Evolutionary conservation across 305 asterid genomes (phyloP), one percentile per base, ranked within the genome.

Genomic region (Solanum aculeatissimum): DNA sequence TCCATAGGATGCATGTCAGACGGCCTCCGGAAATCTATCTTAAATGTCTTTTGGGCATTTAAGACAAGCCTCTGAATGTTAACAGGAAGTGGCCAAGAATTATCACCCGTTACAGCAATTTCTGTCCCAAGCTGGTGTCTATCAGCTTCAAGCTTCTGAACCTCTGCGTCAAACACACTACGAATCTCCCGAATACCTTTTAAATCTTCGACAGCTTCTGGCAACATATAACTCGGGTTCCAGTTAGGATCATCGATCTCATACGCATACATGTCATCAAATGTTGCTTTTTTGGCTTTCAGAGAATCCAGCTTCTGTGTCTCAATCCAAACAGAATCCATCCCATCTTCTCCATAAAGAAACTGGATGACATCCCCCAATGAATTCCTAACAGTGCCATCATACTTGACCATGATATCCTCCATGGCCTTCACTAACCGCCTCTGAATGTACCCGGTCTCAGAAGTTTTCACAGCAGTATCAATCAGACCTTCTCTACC

Each of bases 401-500:
- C 99, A 90, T 97, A 95, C 88, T 97, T 97, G 75, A 97, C 99
- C 99, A 97, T 97, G 85, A 97, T 97, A 89, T 97, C 99, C 92
- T 97, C 99, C 99, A 97, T 95, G 87, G 99, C 99, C 90, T 97
- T 95, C 89, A 97, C 98, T 85, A 97, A 86, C 84, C 98, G 94
- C 90, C 99, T 92, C 90, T 97, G 99, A 63, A 97, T 97, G 84
- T 97, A 97, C 71, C 99, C 99, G 32, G 99, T 97, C 90, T 97
- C 99, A 55, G 99, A 97, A 62, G 99, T 97, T 89, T 97, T 97
- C 89, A 97, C 99, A 4, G 99, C 99, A 63, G 99, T 97, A 87
- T 97, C 99, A 65, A 97, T 97, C 27, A 97, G 95, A 92, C 99
- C 98, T 92, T 97, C 99, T 88, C 99, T 92, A 92, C 99, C 99